Percentiles rank a stretch among this genome's conserved stretches.
phyloP scores from a whole-genome alignment of 208 protist genomes.

The Acanthamoeba healyi region DNA sequence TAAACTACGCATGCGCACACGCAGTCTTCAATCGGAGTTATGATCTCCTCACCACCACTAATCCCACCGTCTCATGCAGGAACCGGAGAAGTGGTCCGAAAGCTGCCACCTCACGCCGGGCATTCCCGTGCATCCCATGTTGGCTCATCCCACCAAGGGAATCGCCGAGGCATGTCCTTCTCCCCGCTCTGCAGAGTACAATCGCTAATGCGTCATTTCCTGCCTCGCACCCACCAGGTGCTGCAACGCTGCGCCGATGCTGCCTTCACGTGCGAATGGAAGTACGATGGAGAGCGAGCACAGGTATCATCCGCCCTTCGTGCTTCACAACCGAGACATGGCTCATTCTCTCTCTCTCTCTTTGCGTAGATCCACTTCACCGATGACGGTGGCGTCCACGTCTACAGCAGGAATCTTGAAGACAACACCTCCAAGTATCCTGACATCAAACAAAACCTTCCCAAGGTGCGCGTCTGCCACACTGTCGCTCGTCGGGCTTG shows the following conservation, averaged over 20 bases:
- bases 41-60: not conserved
- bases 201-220: slow-evolving; percentile 1
- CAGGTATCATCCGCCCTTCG: not conserved
- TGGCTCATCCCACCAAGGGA: slow-evolving; percentile 98
- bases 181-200: not conserved
- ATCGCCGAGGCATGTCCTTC: slow-evolving; percentile 92
- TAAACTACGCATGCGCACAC: too few relatives aligned
- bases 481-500: too few relatives aligned
- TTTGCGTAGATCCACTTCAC: slow-evolving; percentile 88
- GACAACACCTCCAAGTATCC: slow-evolving; percentile 98
- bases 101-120: slow-evolving; percentile 87
- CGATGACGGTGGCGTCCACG: slow-evolving; percentile 89
- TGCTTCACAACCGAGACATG: not conserved
- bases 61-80: not conserved
- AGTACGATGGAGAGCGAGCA: slow-evolving; percentile 99
- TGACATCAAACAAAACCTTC: slow-evolving; percentile 95
- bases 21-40: too few relatives aligned
- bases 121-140: slow-evolving; percentile 98
- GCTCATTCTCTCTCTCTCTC: not conserved
- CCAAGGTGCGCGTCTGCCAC: slow-evolving; percentile 35
- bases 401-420: slow-evolving; percentile 99
- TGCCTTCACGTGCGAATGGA: slow-evolving; percentile 99
- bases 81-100: slow-evolving; percentile 22
- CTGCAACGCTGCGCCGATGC: slow-evolving; percentile 87
- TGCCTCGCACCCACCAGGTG: too few relatives aligned